Evolutionary conservation across 148 eudicot species (phyloP).

Genomic region (Rhododendron williamsianum): DNA sequence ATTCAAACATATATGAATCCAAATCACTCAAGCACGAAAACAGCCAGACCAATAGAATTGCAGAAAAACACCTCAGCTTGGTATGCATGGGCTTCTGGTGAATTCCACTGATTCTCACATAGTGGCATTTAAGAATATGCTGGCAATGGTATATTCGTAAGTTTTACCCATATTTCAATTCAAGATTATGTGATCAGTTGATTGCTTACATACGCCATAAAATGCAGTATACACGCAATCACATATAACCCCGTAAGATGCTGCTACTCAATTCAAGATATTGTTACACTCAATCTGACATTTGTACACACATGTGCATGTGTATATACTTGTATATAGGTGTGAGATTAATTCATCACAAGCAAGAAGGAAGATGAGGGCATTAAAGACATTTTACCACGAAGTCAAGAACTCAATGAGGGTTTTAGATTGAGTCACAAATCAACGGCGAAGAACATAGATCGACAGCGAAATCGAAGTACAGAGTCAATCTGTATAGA

Average conservation of each 20-base stretch:
- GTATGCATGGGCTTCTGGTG: background rate
- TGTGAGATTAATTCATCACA: background rate
- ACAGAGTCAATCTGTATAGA: too few species aligned
- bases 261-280: background rate
- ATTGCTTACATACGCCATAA: background rate
- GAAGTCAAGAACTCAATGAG: too few species aligned
- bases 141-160: background rate
- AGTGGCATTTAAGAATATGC: background rate
- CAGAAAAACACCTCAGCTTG: background rate
- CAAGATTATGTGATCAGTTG: background rate
- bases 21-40: background rate
- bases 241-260: background rate
- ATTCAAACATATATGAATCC: background rate
- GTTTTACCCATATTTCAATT: background rate
- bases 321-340: too few species aligned
- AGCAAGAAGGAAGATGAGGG: background rate
- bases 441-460: too few species aligned
- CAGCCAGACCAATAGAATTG: background rate
- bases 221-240: background rate
- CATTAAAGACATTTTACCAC: background rate
- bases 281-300: background rate
- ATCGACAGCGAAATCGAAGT: too few species aligned
- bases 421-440: too few species aligned
- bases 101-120: background rate
- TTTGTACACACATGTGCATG: background rate